These are phyloP conservation scores for Dimocarpus longan DNA, from an alignment of 345 rosid genomes.

Conservation along the genomic window DNA sequence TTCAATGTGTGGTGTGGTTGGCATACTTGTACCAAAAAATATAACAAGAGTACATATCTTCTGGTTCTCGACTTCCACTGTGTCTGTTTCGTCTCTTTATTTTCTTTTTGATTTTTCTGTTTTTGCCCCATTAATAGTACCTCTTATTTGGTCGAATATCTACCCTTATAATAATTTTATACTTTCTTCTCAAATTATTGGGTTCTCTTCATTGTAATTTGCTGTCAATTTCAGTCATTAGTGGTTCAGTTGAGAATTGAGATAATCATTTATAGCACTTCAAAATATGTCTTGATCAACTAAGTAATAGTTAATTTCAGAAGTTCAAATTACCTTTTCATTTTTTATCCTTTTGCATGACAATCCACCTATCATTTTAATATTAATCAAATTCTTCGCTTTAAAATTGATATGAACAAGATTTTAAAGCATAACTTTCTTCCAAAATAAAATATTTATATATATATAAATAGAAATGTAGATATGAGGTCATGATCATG, in stretches of 20 bases:
- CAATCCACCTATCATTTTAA: too few species aligned
- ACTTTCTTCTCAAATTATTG: background rate
- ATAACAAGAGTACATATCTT: background rate
- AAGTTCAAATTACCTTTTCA: too few species aligned
- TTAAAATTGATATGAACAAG: too few species aligned
- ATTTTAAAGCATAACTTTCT: background rate
- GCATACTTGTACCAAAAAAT: background rate
- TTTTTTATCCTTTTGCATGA: too few species aligned
- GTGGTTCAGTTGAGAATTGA: too few species aligned
- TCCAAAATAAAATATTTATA: too few species aligned
- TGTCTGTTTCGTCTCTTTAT: background rate
- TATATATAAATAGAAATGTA: background rate
- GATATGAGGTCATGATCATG: background rate
- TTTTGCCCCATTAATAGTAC: background rate
- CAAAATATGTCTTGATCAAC: too few species aligned
- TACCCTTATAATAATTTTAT: too few species aligned
- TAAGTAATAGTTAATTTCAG: too few species aligned
- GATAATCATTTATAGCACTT: too few species aligned
- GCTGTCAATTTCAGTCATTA: too few species aligned
- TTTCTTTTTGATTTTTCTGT: background rate
- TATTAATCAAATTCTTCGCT: background rate
- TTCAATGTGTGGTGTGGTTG: conserved; percentile 17
- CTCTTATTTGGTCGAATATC: background rate
- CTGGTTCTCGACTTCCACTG: background rate
- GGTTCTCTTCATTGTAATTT: background rate